Base-by-base conservation (phyloP, 1,284 basidiomycete genomes). In the Melampsora americana region DNA sequence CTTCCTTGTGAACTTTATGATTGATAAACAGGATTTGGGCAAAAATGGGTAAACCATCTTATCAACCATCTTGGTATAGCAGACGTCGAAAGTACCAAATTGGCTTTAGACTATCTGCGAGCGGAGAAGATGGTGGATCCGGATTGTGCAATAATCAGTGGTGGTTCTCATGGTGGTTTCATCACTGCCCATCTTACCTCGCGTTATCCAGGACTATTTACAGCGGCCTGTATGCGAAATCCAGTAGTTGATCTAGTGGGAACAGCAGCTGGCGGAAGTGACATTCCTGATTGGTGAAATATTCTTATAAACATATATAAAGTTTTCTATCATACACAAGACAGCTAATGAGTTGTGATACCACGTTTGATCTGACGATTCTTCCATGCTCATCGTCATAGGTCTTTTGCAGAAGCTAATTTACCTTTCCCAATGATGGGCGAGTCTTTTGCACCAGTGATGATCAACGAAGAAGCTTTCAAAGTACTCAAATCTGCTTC, bases 141-240 rank as follows among this genome's bases (percentile, higher is more conserved):
- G 46, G 86, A 86, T 12, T 86, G 86, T 78, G 85, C 88, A 59
- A 85, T 89, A 62, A 80, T 90, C 2, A 83, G 82, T 44, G 90
- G 90, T 1, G 90, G 90, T 50, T 89, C 88, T 74, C 90, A 92
- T 79, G 90, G 90, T 0, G 90, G 90, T 1, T 91, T 90, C 81
- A 83, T 90, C 20, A 80, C 85, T 11, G 87, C 85, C 0, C 89
- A 90, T 53, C 42, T 91, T n/a, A 86, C 90, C 60, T 87, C 87
- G 0, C 86, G 87, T 78, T 86, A 86, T 79, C 89, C 89, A 0
- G 85, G 86, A 42, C 80, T 86, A 30, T 91, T 89, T 82, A 86
- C 85, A 11, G 89, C 88, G 0, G 87, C 87, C 0, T 85, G 87
- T 48, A 79, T 90, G 68, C 86, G 88, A 61, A 92, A 92, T 79